Evolutionary conservation across 2,329 filamentous ascomycete species (phyloP).

Genomic region (Botrytis pseudocinerea): DNA sequence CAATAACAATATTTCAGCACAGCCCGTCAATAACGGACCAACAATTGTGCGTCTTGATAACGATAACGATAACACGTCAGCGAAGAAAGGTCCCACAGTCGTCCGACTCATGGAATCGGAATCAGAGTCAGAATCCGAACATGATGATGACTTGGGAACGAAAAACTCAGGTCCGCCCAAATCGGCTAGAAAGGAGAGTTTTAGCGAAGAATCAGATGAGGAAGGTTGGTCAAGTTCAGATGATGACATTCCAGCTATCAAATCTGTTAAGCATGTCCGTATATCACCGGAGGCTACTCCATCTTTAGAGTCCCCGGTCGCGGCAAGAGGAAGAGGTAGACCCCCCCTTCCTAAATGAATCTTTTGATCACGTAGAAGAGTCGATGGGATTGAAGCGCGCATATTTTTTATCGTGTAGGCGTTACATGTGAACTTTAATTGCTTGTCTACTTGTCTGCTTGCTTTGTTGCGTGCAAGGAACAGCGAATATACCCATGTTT

Average conservation of each 20-base stretch:
- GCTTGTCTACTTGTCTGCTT: neutral
- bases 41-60: conserved; percentile 34
- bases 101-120: conserved; percentile 34
- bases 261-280: neutral
- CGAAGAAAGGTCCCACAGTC: conserved; percentile 34
- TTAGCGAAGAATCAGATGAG: conserved; percentile 12
- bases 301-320: neutral
- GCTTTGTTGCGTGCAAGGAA: neutral
- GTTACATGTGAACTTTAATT: neutral
- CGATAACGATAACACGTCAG: neutral
- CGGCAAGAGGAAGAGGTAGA: neutral
- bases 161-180: neutral
- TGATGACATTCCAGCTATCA: conserved; percentile 18
- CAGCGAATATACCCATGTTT: neutral
- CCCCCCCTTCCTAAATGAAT: neutral
- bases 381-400: neutral
- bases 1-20: conserved; percentile 1
- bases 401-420: neutral
- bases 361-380: neutral
- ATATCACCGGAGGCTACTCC: neutral
- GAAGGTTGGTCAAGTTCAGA: conserved; percentile 21
- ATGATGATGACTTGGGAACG: neutral
- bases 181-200: neutral
- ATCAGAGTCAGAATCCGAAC: conserved; percentile 20
- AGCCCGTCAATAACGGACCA: conserved; percentile 27